These are phyloP conservation scores for Clitopilus passeckerianus DNA, from an alignment of 768 basidiomycete genomes.

Conservation along the genomic window DNA sequence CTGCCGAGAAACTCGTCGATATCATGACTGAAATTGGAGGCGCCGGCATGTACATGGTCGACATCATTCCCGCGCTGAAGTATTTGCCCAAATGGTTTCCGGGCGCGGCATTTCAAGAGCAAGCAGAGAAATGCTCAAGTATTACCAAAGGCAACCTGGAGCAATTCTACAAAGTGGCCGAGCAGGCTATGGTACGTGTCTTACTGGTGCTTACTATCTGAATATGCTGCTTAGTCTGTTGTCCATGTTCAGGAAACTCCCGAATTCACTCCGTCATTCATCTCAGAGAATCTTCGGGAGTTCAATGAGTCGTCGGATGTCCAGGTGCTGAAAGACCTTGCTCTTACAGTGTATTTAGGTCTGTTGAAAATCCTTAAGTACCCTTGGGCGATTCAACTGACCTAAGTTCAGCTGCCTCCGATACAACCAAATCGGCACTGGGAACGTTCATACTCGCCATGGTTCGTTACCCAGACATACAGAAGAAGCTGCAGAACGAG, in stretches of 20 bases:
- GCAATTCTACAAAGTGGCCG: too few relatives aligned
- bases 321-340: not conserved
- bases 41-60: not conserved
- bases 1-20: not conserved
- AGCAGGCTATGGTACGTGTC: too few relatives aligned
- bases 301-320: not conserved
- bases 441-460: not conserved
- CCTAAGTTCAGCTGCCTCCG: constrained; percentile 2
- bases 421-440: not conserved
- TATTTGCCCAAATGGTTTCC: not conserved
- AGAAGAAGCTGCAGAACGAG: not conserved
- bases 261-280: not conserved
- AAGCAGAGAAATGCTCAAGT: too few relatives aligned
- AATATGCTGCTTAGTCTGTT: not conserved
- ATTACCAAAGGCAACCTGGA: too few relatives aligned
- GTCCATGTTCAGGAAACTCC: not conserved
- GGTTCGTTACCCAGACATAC: not conserved
- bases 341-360: not conserved
- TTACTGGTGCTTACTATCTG: too few relatives aligned
- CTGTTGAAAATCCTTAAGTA: not conserved
- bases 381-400: not conserved
- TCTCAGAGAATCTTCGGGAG: not conserved
- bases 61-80: not conserved
- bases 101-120: not conserved
- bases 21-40: not conserved